Evolutionary conservation across 345 rosid genomes (phyloP).

Genomic region (Eucalyptus regnans): DNA sequence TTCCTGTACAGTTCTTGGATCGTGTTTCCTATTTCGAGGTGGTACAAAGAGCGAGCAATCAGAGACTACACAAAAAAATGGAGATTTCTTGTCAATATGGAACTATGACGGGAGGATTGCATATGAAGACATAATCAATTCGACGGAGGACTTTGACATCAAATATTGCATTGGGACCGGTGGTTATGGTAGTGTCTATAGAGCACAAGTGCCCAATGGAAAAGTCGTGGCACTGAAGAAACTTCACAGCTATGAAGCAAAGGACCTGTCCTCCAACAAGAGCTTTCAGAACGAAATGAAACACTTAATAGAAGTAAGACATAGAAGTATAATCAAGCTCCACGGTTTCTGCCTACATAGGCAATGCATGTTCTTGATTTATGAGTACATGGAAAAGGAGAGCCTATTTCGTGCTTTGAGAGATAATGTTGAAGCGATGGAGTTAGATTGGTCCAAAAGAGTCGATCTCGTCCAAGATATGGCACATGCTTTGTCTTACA

Average conservation of each 20-base stretch:
- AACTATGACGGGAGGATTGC: slow-evolving; percentile 8
- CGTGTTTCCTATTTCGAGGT: neutral
- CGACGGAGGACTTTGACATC: slow-evolving; percentile 3
- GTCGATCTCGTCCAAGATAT: neutral
- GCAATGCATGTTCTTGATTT: neutral
- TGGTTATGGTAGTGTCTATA: slow-evolving; percentile 18
- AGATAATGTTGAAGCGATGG: neutral
- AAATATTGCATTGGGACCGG: slow-evolving; percentile 12
- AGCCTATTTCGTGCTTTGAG: neutral
- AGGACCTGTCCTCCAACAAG: neutral
- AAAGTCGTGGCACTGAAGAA: slow-evolving; percentile 5
- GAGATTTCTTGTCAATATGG: neutral
- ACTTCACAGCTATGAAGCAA: neutral
- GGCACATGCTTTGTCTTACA: neutral
- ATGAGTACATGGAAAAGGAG: slow-evolving; percentile 1
- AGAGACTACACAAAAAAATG: neutral
- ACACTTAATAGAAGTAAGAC: neutral
- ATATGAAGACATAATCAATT: slow-evolving; percentile 1
- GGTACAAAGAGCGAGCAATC: neutral
- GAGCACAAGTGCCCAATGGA: neutral
- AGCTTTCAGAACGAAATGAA: neutral
- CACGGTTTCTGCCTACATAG: neutral
- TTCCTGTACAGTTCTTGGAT: neutral
- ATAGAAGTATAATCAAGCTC: neutral
- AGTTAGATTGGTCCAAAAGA: slow-evolving; percentile 1